Conservation (phyloP, 106 monocot genomes). For the Phalaenopsis equestris region DNA sequence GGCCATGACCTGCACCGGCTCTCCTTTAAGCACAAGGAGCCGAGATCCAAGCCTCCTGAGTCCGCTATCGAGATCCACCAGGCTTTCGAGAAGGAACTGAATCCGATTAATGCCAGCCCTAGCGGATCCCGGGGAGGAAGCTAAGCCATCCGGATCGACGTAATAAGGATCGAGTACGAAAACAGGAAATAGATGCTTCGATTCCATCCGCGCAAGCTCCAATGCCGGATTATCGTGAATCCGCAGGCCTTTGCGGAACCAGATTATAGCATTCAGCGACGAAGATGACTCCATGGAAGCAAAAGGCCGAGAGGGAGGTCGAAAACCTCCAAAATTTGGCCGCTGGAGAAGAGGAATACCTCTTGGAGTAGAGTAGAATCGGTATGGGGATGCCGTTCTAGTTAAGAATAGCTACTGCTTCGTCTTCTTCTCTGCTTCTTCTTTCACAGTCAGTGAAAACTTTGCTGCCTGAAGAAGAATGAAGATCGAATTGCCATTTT, state of each 20-base stretch:
- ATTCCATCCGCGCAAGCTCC: conserved; percentile 29
- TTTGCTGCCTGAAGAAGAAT: neutral
- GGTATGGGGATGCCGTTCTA: neutral
- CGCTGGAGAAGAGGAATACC: neutral
- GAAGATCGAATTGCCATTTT: neutral
- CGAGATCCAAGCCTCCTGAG: conserved; percentile 66
- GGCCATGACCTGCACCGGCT: conserved; percentile 40
- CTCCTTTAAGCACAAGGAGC: conserved; percentile 57
- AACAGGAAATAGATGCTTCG: conserved; percentile 55
- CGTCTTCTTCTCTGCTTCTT: neutral
- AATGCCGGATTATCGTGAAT: conserved; percentile 96
- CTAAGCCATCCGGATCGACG: conserved; percentile 57
- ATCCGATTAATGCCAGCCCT: conserved; percentile 60
- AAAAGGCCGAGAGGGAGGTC: neutral
- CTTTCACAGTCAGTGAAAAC: neutral
- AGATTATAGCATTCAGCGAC: conserved; percentile 44
- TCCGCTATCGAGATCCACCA: conserved; percentile 61
- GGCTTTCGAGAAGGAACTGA: conserved; percentile 70
- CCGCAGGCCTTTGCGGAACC: conserved; percentile 88
- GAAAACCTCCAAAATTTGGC: neutral
- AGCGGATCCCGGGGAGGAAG: conserved; percentile 65
- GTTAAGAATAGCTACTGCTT: neutral
- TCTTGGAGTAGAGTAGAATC: neutral
- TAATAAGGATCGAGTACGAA: conserved; percentile 86
- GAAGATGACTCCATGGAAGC: conserved; percentile 4